Conservation (phyloP, 1,139 yeast species). For the Kluyveromyces sp. region DNA sequence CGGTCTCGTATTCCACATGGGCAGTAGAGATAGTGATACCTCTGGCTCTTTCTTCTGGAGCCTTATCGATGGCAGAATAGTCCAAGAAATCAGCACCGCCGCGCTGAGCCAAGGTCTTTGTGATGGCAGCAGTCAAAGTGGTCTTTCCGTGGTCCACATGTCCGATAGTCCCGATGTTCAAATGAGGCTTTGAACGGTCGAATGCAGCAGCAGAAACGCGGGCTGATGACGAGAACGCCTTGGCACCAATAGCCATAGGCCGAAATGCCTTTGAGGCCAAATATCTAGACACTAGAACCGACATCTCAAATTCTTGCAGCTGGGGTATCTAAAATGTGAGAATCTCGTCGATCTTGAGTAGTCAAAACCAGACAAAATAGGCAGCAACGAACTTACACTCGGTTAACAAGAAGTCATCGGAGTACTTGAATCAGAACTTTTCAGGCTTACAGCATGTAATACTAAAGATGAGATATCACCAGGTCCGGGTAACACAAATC, state of each 20-base stretch:
- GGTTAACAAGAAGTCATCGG: too few relatives aligned
- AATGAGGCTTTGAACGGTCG: constrained; percentile 91
- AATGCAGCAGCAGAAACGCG: constrained; percentile 52
- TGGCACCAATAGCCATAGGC: constrained; percentile 7
- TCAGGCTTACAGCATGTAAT: background rate
- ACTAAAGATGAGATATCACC: background rate
- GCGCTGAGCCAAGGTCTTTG: constrained; percentile 79
- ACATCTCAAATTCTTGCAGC: constrained; percentile 15
- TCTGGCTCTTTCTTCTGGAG: constrained; percentile 99
- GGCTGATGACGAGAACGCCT: constrained; percentile 10
- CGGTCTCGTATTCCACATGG: constrained; percentile 93
- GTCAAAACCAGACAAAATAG: background rate
- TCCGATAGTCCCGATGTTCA: constrained; percentile 91
- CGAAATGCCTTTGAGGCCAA: constrained; percentile 3
- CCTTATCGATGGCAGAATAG: constrained; percentile 90
- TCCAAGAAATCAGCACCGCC: constrained; percentile 95
- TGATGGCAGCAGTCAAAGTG: constrained; percentile 96
- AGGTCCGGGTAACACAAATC: background rate
- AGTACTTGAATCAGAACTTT: too few relatives aligned
- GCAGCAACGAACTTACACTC: background rate
- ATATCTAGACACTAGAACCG: constrained; percentile 8
- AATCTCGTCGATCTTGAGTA: background rate
- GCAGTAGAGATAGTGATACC: constrained; percentile 98
- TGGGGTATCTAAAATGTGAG: background rate
- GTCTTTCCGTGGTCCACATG: constrained; percentile 99